Evolutionary conservation across 129 eudicot species (phyloP).

Genomic region (Lactuca sativa): DNA sequence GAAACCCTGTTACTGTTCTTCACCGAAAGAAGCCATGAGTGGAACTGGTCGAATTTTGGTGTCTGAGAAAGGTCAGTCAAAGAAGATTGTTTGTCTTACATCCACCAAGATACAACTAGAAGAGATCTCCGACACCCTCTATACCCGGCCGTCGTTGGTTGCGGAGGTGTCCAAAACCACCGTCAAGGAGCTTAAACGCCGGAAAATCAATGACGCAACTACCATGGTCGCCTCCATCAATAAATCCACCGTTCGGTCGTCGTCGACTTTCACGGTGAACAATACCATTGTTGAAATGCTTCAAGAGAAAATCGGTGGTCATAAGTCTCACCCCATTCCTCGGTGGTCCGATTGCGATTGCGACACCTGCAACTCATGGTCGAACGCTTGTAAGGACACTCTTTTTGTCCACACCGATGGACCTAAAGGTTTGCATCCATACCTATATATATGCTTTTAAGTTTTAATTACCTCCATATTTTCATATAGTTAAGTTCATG

Average conservation of each 20-base stretch:
- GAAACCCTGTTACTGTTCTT: slow-evolving; percentile 89
- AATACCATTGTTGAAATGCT: slow-evolving; percentile 89
- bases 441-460: not conserved
- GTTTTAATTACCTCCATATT: not conserved
- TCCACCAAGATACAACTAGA: slow-evolving; percentile 73
- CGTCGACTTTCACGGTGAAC: slow-evolving; percentile 62
- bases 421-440: slow-evolving; percentile 48
- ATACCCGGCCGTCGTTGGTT: slow-evolving; percentile 62
- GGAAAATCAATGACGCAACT: slow-evolving; percentile 23
- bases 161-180: slow-evolving; percentile 73
- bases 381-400: slow-evolving; percentile 48
- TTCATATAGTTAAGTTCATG: not conserved
- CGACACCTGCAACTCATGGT: slow-evolving; percentile 72
- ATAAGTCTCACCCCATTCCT: slow-evolving; percentile 50
- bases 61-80: slow-evolving; percentile 71
- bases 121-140: slow-evolving; percentile 89
- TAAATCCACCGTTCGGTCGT: slow-evolving; percentile 31
- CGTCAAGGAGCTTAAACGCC: slow-evolving; percentile 46
- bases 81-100: slow-evolving; percentile 62
- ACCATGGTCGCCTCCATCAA: slow-evolving; percentile 27
- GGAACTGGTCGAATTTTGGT: slow-evolving; percentile 68
- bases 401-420: slow-evolving; percentile 71
- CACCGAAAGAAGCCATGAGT: slow-evolving; percentile 62
- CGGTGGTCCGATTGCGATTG: slow-evolving; percentile 99
- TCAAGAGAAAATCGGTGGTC: slow-evolving; percentile 66